Evolutionary conservation across 345 rosid genomes (phyloP), one percentile per base, ranked within the genome.

Genomic region (Acer saccharum): DNA sequence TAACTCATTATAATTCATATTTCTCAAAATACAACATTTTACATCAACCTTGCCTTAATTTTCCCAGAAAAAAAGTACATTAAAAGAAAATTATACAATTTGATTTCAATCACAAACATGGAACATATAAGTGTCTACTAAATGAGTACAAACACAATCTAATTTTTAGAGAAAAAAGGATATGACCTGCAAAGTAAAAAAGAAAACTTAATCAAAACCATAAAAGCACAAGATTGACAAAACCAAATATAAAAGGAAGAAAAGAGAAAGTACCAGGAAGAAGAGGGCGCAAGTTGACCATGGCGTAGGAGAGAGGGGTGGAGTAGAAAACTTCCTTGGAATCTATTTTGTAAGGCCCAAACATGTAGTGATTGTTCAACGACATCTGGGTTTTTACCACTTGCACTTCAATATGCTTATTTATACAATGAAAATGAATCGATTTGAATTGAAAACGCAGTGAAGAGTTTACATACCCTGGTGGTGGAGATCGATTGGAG

Each of bases 261-360:
- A 29, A 29, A 20, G 63, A 16, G 0, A 18, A 74, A 65, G 12
- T 77, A 93, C 98, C 98, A 76, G 94, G 97, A 84, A 89, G 79
- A 76, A 93, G 84, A 39, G 98, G 99, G 18, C 98, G 97, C 79
- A 92, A 89, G 81, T 95, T 95, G 85, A 95, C 98, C 87, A 92
- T 73, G 41, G 97, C 99, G 62, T 77, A 95, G 71, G 99, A 95
- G 67, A 89, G 86, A 20, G 79, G 67, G 20, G 93, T 89, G 69
- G 91, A 25, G 86, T 90, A 93, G 82, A 95, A 95, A 27, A 95
- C 97, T 84, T 93, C 95, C 86, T 85, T 84, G 2, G 87, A 77
- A 63, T 89, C 90, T 52, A 95, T 91, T 72, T 85, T 84, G 86
- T 92, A 89, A 8, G 95, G 93, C 0, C 99, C 98, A 69, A 95